phyloP scores from a whole-genome alignment of 495 filamentous ascomycete genomes.

The Tuber indicum region DNA sequence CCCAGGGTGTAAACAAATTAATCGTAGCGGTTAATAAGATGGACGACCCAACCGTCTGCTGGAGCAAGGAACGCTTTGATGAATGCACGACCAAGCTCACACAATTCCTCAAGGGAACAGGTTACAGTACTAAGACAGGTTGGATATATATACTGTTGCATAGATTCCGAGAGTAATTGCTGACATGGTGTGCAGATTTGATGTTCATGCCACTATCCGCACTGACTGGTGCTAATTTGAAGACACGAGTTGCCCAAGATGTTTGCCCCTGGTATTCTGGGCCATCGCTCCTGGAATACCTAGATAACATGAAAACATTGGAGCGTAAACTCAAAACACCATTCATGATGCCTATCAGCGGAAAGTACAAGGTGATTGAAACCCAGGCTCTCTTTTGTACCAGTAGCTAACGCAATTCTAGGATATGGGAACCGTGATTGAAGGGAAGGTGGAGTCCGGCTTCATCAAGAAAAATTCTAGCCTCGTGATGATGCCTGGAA shows the following conservation, averaged over 20 bases:
- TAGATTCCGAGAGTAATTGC: neutral
- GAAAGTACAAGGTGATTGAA: slow-evolving; percentile 65
- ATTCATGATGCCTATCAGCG: slow-evolving; percentile 97
- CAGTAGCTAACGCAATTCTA: slow-evolving; percentile 9
- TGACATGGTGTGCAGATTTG: slow-evolving; percentile 52
- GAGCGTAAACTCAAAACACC: slow-evolving; percentile 96
- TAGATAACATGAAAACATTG: slow-evolving; percentile 80
- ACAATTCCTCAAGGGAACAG: slow-evolving; percentile 79
- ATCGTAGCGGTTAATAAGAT: slow-evolving; percentile 96
- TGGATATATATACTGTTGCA: slow-evolving; percentile 5
- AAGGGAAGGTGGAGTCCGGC: slow-evolving; percentile 94
- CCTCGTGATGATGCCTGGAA: slow-evolving; percentile 92
- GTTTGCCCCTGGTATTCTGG: slow-evolving; percentile 76
- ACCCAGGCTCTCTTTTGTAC: neutral
- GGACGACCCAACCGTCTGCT: slow-evolving; percentile 94
- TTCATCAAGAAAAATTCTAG: slow-evolving; percentile 77
- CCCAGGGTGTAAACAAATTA: slow-evolving; percentile 94
- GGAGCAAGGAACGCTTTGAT: slow-evolving; percentile 83
- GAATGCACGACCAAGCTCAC: slow-evolving; percentile 87
- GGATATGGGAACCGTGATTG: slow-evolving; percentile 95
- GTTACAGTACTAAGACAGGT: slow-evolving; percentile 77
- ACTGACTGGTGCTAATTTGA: slow-evolving; percentile 75
- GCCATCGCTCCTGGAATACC: slow-evolving; percentile 89
- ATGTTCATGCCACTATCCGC: slow-evolving; percentile 96
- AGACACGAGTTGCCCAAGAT: slow-evolving; percentile 74